Base-by-base conservation (phyloP, 1,284 basidiomycete genomes). In the Ustilago loliicola region DNA sequence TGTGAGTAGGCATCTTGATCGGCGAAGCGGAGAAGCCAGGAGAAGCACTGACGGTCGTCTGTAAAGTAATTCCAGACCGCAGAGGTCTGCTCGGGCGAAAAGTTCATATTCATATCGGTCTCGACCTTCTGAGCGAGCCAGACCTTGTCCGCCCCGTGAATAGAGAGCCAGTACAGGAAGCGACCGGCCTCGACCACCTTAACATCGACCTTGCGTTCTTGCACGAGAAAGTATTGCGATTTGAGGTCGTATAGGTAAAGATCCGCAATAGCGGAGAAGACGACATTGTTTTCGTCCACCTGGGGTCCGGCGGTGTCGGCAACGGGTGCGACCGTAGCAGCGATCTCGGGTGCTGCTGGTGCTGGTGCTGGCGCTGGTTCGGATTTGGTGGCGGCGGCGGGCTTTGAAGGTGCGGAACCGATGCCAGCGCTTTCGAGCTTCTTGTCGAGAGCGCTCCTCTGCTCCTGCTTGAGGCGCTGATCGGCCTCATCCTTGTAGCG, bases 1-100 rank as follows among this genome's bases (percentile, higher is more conserved):
- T 86, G 87, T 5, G 88, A 86, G 81, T 93, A 96, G 1, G 88
- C 88, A 30, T 90, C 90, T 66, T 89, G 85, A 17, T 88, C 88
- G 6, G 86, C 80, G 85, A 97, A 95, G 72, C 91, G 89, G 81
- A 98, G 89, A 65, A 93, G 91, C 94, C 95, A 95, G 66, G 94
- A 94, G 83, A 90, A 91, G 82, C 91, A 89, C 25, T 88, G 86
- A 17, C 87, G 78, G 42, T 91, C 90, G 61, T 89, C 88, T n/a
- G 90, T 90, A 55, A 82, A 86, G 71, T 83, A 87, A 74, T 94
- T 95, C 94, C 94, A 95, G 32, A 95, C 96, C 75, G 96, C 90
- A 1, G 94, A 93, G 42, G 86, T 77, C 51, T 84, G 79, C 25
- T 85, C 83, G 2, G 68, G 71, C 1, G 80, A 74, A 58, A 84